phyloP scores from a whole-genome alignment of 169 alveolate genomes.

The Sarcocystis neurona region DNA sequence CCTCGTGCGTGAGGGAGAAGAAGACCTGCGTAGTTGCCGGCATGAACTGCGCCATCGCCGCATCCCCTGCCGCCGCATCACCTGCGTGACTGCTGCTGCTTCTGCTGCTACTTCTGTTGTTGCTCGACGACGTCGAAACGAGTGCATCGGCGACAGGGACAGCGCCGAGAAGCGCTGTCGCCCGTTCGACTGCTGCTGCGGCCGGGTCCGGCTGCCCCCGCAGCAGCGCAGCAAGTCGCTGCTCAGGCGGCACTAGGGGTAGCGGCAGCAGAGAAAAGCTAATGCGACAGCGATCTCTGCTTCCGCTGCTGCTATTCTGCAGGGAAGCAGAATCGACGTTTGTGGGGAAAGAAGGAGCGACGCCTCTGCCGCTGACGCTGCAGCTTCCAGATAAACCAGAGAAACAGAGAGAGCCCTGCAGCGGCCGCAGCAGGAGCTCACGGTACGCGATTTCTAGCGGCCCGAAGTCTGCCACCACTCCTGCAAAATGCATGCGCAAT shows the following conservation, averaged over 20 bases:
- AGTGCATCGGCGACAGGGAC: not conserved
- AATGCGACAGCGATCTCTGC: not conserved
- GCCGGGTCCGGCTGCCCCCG: slow-evolving; percentile 17
- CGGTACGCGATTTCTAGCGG: slow-evolving; percentile 33
- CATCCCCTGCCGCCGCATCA: no score
- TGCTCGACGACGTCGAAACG: no score
- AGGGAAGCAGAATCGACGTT: no score
- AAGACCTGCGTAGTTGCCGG: not conserved
- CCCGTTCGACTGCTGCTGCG: not conserved
- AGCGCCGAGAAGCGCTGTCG: not conserved
- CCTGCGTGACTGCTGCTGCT: no score
- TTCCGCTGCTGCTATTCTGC: slow-evolving; percentile 34
- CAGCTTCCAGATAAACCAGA: slow-evolving; percentile 15
- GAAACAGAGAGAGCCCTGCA: not conserved
- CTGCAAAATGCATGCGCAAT: no score
- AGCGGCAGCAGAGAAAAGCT: slow-evolving; percentile 24
- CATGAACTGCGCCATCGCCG: no score
- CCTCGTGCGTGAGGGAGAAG: not conserved
- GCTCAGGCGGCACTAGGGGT: slow-evolving; percentile 34
- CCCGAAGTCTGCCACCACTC: not conserved
- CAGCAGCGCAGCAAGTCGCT: slow-evolving; percentile 30
- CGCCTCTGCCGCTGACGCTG: slow-evolving; percentile 15
- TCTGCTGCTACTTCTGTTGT: no score
- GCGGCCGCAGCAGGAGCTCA: slow-evolving; percentile 50
- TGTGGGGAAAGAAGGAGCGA: not conserved